Base-by-base conservation (phyloP, 805 yeast genomes). In the Millerago galiae region DNA sequence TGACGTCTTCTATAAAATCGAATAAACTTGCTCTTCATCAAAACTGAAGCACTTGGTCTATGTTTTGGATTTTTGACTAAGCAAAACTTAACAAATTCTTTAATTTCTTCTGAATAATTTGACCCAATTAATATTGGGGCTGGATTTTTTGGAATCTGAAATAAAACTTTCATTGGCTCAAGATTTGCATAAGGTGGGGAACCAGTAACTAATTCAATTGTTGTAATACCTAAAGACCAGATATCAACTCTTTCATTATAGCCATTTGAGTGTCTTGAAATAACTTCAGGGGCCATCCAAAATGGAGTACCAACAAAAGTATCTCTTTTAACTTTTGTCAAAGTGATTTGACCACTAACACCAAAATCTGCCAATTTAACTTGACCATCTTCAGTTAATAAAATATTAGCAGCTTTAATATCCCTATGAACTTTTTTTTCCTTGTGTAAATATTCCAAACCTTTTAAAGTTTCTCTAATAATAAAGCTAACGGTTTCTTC, bases 281-380 rank as follows among this genome's bases (percentile, higher is more conserved):
- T 83, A n/a, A 91, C 84, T 60, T 93, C 99, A 0, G 99, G 99
- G 0, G 99, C 99, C 98, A 91, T 90, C 97, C 97, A 90, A 62
- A 78, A 87, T 12, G 97, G 96, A 0, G 97, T 89, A 1, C 98
- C 98, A 40, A 89, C 96, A 70, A 90, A 82, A 0, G 96, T 86
- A 42, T 75, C 72, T 49, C 81, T 74, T 46, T 78, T 69, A 44
- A 77, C 63, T 51, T 75, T 70, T 40, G 80, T 81, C 2, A 96
- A 58, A 35, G 69, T 63, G 24, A 90, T 69, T 60, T 88, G 93
- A 0, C 93, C 93, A 53, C 91, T 79, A 4, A 90, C 96, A 1
- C 98, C 98, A 67, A 90, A 90, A 64, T 91, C 98, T 0, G 89
- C 96, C 27, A 90, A 64, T 59, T 90, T 91, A 32, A 90, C 77